These are phyloP conservation scores for Chrysoporthe cubensis DNA, from an alignment of 2,329 filamentous ascomycete species.

Conservation along the genomic window DNA sequence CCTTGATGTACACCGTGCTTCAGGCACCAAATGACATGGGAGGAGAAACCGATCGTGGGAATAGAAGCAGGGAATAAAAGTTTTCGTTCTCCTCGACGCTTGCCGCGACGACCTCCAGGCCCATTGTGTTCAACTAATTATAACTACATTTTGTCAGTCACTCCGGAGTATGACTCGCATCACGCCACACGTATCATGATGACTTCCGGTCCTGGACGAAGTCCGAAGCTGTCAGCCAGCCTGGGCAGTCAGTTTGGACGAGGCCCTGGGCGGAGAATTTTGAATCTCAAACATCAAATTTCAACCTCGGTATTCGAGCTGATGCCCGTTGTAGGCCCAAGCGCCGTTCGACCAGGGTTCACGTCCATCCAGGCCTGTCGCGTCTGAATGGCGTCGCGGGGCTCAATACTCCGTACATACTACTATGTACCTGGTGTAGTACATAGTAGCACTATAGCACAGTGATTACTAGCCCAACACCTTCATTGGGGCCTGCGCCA, in stretches of 20 bases:
- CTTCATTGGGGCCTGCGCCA: background rate
- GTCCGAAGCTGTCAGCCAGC: background rate
- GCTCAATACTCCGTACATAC: background rate
- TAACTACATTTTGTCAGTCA: background rate
- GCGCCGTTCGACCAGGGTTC: slow-evolving; percentile 22
- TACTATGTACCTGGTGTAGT: too few relatives aligned
- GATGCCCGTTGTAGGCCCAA: slow-evolving; percentile 14
- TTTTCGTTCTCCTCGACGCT: background rate
- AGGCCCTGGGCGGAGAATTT: background rate
- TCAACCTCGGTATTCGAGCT: background rate
- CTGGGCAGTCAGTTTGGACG: background rate
- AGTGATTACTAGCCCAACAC: background rate
- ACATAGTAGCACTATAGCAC: background rate
- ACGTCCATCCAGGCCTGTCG: slow-evolving; percentile 23
- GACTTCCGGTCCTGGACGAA: background rate
- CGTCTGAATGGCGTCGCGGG: slow-evolving; percentile 26
- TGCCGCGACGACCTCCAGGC: background rate
- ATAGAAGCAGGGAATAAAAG: background rate
- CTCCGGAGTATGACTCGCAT: slow-evolving; percentile 16
- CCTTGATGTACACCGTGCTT: background rate
- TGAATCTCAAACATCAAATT: background rate
- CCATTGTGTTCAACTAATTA: background rate
- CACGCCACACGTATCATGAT: background rate
- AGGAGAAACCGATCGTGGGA: background rate
- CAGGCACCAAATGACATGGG: slow-evolving; percentile 9